phyloP scores from a whole-genome alignment of 1,284 basidiomycete species.

The Apiotrichum gracile region DNA sequence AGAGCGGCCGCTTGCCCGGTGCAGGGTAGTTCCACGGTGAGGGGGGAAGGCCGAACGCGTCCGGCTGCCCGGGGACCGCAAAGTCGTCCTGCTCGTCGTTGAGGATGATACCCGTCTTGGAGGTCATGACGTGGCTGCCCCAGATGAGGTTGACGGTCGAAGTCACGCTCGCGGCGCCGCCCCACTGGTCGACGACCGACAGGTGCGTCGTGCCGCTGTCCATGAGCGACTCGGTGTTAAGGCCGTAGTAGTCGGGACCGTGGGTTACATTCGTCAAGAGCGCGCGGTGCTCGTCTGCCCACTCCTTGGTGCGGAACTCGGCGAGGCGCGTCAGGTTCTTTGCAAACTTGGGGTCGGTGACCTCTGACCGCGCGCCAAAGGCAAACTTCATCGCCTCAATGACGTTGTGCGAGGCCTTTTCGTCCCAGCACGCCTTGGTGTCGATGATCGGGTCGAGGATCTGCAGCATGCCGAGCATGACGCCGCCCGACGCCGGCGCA shows the following conservation, averaged over 20 bases:
- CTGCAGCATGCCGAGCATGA: constrained; percentile 43
- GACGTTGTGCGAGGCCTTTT: constrained; percentile 43
- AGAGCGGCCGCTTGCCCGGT: constrained; percentile 74
- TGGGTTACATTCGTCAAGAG: constrained; percentile 64
- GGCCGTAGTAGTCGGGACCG: constrained; percentile 71
- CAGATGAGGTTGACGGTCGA: constrained; percentile 80
- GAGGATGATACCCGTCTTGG: constrained; percentile 75
- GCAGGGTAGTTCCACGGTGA: constrained; percentile 86
- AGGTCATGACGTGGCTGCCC: constrained; percentile 76
- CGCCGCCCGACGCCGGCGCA: constrained; percentile 58
- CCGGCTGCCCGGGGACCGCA: constrained; percentile 69
- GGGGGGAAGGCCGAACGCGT: constrained; percentile 75
- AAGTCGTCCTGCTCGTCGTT: constrained; percentile 88
- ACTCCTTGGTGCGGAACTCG: constrained; percentile 66
- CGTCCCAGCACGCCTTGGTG: constrained; percentile 3
- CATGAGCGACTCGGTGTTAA: constrained; percentile 65
- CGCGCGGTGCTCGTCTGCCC: constrained; percentile 56
- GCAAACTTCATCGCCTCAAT: constrained; percentile 51
- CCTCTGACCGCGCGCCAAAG: constrained; percentile 58
- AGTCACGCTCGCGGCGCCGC: constrained; percentile 78
- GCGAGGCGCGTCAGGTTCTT: constrained; percentile 51
- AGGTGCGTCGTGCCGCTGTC: constrained; percentile 92
- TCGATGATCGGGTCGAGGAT: constrained; percentile 29
- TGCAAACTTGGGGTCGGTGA: constrained; percentile 66
- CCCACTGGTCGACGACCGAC: constrained; percentile 70